Evolutionary conservation across 2,329 filamentous ascomycete species (phyloP), one percentile per base, ranked within the genome.

Genomic region (Fusarium torreyae): DNA sequence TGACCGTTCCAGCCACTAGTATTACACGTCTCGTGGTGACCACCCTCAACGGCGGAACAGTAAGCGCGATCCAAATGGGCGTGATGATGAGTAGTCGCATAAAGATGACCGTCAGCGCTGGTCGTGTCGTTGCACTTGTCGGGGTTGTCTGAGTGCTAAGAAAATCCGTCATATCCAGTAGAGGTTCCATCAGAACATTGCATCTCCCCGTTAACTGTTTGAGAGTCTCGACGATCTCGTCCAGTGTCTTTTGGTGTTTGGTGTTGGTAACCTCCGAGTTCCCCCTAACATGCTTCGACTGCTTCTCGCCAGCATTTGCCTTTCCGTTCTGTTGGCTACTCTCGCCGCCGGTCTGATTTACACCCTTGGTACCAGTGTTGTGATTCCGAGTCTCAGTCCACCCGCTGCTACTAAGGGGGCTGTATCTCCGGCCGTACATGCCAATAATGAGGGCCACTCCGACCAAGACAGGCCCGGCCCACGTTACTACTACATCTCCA

Each of bases 161-260:
- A 76, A 98, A 98, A 78, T 98, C 94, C 7, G 94, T 98, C 78
- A 98, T 85, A 69, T 92, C 90, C 44, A 97, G 85, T 57, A 98
- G 87, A 4, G 96, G 96, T 74, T 98, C 94, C 52, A 98, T 86
- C 18, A 99, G 84, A 53, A 97, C 91, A 78, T 98, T 97, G 80
- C 96, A 98, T 49, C 96, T 88, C 7, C 91, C 92, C 1, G 95
- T 98, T 72, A 99, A 93, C 70, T 94, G 90, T 78, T 94, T 94
- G 44, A 99, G 82, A 0, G 93, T 97, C 73, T 98, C 94, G 58
- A 99, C 92, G 64, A 99, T 99, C 81, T 99, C 96, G 78, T 99
- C 96, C 53, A 99, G 81, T 51, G 94, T 98, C 83, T 98, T 98
- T 75, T 97, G 93, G 74, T 96, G 93, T 63, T 91, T 90, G 42